Percentiles rank a stretch among this genome's conserved stretches.
phyloP scores from a whole-genome alignment of 1,284 basidiomycete genomes.

The Naganishia cerealis region DNA sequence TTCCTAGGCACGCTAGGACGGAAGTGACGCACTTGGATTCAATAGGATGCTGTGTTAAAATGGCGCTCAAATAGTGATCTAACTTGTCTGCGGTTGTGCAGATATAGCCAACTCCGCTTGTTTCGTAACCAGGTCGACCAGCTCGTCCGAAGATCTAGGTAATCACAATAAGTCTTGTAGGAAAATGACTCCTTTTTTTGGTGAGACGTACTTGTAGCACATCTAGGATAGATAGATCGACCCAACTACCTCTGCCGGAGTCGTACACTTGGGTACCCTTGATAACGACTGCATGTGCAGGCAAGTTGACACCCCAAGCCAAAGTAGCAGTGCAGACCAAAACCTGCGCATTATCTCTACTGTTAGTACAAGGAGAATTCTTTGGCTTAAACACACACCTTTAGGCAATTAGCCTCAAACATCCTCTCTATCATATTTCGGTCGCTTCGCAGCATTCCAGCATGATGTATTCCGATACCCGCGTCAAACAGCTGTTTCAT shows the following conservation, averaged over 20 bases:
- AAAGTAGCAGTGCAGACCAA: slow-evolving; percentile 97
- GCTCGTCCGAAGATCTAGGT: slow-evolving; percentile 86
- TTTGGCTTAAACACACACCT: slow-evolving; percentile 60
- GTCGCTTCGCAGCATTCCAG: slow-evolving; percentile 93
- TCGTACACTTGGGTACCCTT: slow-evolving; percentile 98
- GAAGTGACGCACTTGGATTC: slow-evolving; percentile 76
- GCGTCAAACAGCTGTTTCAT: slow-evolving; percentile 91
- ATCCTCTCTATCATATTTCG: slow-evolving; percentile 93
- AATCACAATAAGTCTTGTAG: not conserved
- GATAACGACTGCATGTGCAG: slow-evolving; percentile 96
- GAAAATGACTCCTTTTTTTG: not conserved
- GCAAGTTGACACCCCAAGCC: slow-evolving; percentile 99
- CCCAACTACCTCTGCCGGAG: slow-evolving; percentile 79
- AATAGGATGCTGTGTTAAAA: slow-evolving; percentile 90
- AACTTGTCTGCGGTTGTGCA: slow-evolving; percentile 93
- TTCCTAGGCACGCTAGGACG: not conserved
- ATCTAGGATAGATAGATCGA: slow-evolving; percentile 91
- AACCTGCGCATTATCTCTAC: slow-evolving; percentile 60
- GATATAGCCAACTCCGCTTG: slow-evolving; percentile 94
- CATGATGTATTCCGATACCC: slow-evolving; percentile 98
- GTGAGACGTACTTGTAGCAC: slow-evolving; percentile 70
- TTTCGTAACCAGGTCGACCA: slow-evolving; percentile 92
- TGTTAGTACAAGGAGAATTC: not conserved
- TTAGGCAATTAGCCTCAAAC: slow-evolving; percentile 88
- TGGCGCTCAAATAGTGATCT: slow-evolving; percentile 83